Conservation (phyloP, 176 grass and related monocot species). For the Triticum monococcum region DNA sequence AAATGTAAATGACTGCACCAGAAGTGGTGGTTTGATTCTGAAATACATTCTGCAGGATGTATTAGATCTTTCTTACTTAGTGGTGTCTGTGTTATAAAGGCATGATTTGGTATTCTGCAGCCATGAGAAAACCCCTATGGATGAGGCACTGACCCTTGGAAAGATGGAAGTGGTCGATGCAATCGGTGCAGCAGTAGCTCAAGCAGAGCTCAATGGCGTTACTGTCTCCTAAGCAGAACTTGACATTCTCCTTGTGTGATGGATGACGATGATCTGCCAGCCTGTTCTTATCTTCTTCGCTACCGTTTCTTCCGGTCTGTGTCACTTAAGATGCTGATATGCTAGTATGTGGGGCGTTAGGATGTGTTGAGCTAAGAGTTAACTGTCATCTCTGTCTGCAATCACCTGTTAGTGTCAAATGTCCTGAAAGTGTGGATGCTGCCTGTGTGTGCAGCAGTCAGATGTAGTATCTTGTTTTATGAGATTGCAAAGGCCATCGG, state of each 20-base stretch:
- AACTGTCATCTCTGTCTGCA: not conserved
- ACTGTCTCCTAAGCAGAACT: constrained; percentile 55
- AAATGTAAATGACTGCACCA: constrained; percentile 8
- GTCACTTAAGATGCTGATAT: constrained; percentile 6
- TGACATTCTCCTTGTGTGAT: not conserved
- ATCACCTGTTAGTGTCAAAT: constrained; percentile 5
- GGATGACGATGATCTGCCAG: constrained; percentile 1
- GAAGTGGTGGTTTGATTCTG: not conserved
- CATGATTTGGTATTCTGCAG: constrained; percentile 44
- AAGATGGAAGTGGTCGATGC: constrained; percentile 90
- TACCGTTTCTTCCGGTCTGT: not conserved
- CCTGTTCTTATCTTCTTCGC: not conserved
- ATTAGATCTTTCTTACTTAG: not conserved
- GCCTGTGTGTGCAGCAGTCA: not conserved
- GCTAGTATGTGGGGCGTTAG: not conserved
- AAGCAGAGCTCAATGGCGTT: constrained; percentile 68
- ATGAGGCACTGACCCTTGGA: constrained; percentile 76
- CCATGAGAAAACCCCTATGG: constrained; percentile 92
- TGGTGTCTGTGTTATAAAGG: not conserved
- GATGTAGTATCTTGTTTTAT: not conserved
- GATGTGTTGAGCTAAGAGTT: not conserved
- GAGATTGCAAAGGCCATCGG: not conserved
- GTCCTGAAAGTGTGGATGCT: not conserved
- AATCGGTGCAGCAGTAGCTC: constrained; percentile 61
- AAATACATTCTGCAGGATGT: not conserved